Evolutionary conservation across 352 stramenopile genomes (phyloP), one percentile per base, ranked within the genome.

Genomic region (Pythium scleroteichum): DNA sequence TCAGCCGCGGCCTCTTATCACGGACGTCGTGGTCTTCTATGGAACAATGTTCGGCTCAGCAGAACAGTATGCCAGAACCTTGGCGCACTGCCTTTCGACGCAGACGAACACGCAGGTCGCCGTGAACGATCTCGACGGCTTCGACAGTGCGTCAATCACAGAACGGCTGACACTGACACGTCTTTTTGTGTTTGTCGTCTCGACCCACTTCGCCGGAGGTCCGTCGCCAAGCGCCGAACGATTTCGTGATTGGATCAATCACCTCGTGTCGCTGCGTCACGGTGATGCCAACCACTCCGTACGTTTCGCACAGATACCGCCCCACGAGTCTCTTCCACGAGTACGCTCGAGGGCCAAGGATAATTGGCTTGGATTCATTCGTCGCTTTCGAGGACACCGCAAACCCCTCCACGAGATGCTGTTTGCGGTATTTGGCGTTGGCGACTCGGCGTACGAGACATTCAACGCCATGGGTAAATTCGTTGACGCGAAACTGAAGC

Each of bases 131-230:
- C 80, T 98, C 19, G 93, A 98, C 60, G 71, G 94, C 44, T 94
- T 97, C 41, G 59, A 90, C 14, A 54, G 59, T 0, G 40, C 61
- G 0, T 29, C 26, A 14, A 76, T 78, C 23, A n/a, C 56, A 3
- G 75, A 84, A 14, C 64, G 38, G n/a, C 64, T 66, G 59, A 47
- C 14, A 20, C 23, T 32, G 26, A 53, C 59, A 38, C 64, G 58
- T 35, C 57, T 79, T 22, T 88, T 82, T 13, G 73, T 99, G 20
- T 98, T 98, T 58, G 66, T 99, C 19, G 81, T 98, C 27, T 85
- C 97, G 3, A 99, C 96, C 0, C 98, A 99, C 63, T 94, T 96
- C 40, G 94, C 97, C 54, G 96, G 97, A 10, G 94, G 98, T 60
- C 82, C 96, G 16, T 96, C 96, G 6, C 95, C 98, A 57, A 98